These are phyloP conservation scores for Sphagnum magellanicum DNA, from an alignment of 228 moss, liverwort and hornwort genomes.

Conservation along the genomic window DNA sequence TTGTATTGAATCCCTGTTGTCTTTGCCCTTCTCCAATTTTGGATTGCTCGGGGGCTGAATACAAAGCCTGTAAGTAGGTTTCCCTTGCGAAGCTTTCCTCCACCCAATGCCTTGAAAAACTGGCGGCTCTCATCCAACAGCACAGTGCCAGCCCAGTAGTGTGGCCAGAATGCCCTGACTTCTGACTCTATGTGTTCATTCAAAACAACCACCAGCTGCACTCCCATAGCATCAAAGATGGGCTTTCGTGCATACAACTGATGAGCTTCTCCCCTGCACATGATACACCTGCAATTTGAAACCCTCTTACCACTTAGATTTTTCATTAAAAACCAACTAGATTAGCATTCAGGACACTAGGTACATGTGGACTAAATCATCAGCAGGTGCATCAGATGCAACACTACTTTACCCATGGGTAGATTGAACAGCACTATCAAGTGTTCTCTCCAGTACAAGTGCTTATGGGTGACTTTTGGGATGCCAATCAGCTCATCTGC, in stretches of 20 bases:
- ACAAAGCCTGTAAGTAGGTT: slow-evolving; percentile 60
- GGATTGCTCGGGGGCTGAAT: slow-evolving; percentile 50
- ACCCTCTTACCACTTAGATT: too few species aligned
- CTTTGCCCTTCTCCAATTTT: slow-evolving; percentile 65
- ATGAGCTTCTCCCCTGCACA: slow-evolving; percentile 98
- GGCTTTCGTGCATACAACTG: slow-evolving; percentile 79
- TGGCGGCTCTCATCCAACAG: slow-evolving; percentile 68
- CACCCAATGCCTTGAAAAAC: slow-evolving; percentile 81
- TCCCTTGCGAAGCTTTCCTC: slow-evolving; percentile 63
- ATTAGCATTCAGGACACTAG: too few species aligned
- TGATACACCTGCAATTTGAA: slow-evolving; percentile 61
- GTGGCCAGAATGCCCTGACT: slow-evolving; percentile 86
- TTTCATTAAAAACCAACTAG: too few species aligned
- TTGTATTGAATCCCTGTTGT: slow-evolving; percentile 63
- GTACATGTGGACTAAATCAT: too few species aligned
- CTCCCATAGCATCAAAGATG: slow-evolving; percentile 78
- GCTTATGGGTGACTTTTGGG: too few species aligned
- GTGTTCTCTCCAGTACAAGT: too few species aligned
- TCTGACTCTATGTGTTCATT: slow-evolving; percentile 82
- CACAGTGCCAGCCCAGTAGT: slow-evolving; percentile 84
- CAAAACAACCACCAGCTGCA: slow-evolving; percentile 68
- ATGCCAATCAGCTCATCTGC: too few species aligned
- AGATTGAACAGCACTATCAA: not conserved
- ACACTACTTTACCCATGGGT: too few species aligned
- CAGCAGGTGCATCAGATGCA: too few species aligned